Evolutionary conservation across 2,329 filamentous ascomycete species (phyloP).

Genomic region (Colletotrichum theobromicola): DNA sequence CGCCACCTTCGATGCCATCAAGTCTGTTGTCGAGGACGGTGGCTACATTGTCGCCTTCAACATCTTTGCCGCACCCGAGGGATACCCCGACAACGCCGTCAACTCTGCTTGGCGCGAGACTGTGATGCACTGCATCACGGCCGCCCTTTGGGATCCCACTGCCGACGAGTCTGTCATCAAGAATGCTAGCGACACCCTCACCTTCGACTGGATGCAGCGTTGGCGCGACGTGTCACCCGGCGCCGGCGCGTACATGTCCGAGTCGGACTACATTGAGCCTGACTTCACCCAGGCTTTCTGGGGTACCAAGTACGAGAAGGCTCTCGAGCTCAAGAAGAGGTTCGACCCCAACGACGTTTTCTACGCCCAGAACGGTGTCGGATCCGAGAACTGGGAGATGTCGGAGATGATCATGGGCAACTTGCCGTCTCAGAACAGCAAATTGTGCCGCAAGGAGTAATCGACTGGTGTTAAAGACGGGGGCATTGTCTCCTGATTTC

Average conservation of each 20-base stretch:
- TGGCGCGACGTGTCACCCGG: conserved; percentile 32
- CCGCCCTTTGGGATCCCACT: conserved; percentile 30
- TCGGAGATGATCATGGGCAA: conserved; percentile 21
- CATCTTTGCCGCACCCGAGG: conserved; percentile 23
- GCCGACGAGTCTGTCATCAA: conserved; percentile 36
- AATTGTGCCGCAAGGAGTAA: conserved; percentile 22
- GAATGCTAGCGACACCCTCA: conserved; percentile 31
- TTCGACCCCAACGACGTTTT: conserved; percentile 22
- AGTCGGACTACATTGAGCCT: conserved; percentile 28
- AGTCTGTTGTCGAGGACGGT: conserved; percentile 28
- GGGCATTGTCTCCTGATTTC: background rate
- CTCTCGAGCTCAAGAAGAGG: conserved; percentile 22
- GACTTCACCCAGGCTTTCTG: conserved; percentile 25
- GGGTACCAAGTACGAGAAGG: conserved; percentile 21
- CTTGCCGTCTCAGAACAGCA: conserved; percentile 25
- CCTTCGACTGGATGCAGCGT: conserved; percentile 35
- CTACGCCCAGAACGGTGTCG: conserved; percentile 22
- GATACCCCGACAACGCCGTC: conserved; percentile 42
- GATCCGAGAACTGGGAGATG: conserved; percentile 23
- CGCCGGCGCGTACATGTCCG: conserved; percentile 24
- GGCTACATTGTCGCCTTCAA: conserved; percentile 35
- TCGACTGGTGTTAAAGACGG: background rate
- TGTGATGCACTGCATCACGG: conserved; percentile 36
- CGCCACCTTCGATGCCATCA: conserved; percentile 30
- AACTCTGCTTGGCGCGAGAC: conserved; percentile 55